These are phyloP conservation scores for Mangifera indica DNA, from an alignment of 345 rosid genomes.

Conservation along the genomic window DNA sequence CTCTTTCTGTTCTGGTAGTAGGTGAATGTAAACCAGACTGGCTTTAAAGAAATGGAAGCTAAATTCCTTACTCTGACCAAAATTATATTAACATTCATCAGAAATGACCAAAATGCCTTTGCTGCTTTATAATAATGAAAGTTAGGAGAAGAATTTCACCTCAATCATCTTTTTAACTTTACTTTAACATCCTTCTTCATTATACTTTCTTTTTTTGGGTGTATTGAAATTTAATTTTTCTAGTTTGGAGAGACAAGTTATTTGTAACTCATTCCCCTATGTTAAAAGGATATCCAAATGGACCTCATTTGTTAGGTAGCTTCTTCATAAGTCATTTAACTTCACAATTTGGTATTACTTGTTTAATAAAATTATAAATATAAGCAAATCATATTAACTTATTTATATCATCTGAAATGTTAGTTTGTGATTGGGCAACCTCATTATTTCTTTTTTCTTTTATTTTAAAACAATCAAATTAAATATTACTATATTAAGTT, in stretches of 20 bases:
- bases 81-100: neutral
- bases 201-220: conserved; percentile 5
- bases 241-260: neutral
- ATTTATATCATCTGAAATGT: no score
- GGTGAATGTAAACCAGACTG: conserved; percentile 31
- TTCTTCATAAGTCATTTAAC: conserved; percentile 30
- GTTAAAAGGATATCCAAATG: neutral
- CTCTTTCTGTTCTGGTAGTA: conserved; percentile 36
- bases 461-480: no score
- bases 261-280: no score
- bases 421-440: no score
- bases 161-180: conserved; percentile 21
- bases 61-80: conserved; percentile 29
- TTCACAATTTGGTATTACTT: neutral
- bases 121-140: conserved; percentile 32
- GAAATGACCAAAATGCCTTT: conserved; percentile 26
- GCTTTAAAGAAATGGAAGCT: conserved; percentile 38
- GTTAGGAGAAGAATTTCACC: conserved; percentile 28
- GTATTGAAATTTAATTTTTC: conserved; percentile 13
- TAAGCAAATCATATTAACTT: no score
- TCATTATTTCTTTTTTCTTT: no score
- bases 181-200: conserved; percentile 16
- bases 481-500: no score
- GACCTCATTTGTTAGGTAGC: conserved; percentile 27
- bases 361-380: no score